Evolutionary conservation across 2,329 filamentous ascomycete species (phyloP), one percentile per base, ranked within the genome.

Genomic region (Phialophora macrospora): DNA sequence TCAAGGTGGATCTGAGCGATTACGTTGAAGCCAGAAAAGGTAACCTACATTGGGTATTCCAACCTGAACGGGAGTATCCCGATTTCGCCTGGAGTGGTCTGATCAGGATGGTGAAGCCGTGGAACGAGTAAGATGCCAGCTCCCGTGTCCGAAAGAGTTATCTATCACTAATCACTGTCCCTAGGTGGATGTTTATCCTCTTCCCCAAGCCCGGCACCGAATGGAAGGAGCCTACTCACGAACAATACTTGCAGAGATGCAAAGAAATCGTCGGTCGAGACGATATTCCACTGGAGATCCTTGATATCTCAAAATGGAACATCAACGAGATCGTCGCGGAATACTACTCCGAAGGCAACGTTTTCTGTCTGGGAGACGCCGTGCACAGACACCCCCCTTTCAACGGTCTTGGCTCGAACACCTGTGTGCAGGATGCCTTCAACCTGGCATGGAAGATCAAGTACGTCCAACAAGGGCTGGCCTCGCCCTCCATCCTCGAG

Each of bases 251-350:
- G 3, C 70, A 75, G 30, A 75, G 81, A 3, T 77, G 86, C 1
- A 78, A 77, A 38, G 76, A 84, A 30, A 77, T 85, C 2, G 84
- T 88, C 60, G 86, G 85, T 0, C 85, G 88, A 70, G 81, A 84
- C 30, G 80, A 80, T 0, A 74, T 84, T 12, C 74, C 79, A 0
- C 76, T 82, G 2, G 80, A 87, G 71, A 80, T 88, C 55, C 62
- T 86, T n/a, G 75, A 81, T 60, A 74, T 86, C 5, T 82, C 83
- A 8, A 84, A 83, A 68, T 89, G 87, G 87, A 79, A 77, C 60
- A 83, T 89, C 71, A 87, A 88, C 68, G 87, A 89, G 73, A 85
- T 79, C 4, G 83, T 87, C 0, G 87, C 86, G 0, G 82, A 87
- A 72, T 75, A 78, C 12, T 89, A 87, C 69, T 83, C 79, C 0